Evolutionary conservation across 306 rosid species (phyloP).

Genomic region (Notholithocarpus densiflorus): DNA sequence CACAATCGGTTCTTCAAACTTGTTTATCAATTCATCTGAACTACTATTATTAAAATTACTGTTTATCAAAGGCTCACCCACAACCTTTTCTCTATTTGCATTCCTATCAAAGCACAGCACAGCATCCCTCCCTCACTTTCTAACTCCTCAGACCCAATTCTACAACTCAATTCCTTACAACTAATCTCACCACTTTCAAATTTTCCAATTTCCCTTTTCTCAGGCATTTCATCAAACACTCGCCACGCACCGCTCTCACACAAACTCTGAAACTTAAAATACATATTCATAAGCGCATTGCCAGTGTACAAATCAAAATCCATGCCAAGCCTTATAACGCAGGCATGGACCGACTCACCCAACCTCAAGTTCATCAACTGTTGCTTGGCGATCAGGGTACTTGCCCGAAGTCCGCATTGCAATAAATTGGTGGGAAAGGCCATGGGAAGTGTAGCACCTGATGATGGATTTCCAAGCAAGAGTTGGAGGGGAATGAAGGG

Average conservation of each 20-base stretch:
- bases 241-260: slow-evolving; percentile 5
- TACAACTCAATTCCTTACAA: background rate
- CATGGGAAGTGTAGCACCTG: slow-evolving; percentile 62
- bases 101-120: background rate
- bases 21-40: background rate
- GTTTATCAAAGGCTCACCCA: background rate
- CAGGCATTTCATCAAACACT: slow-evolving; percentile 37
- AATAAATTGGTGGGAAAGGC: slow-evolving; percentile 40
- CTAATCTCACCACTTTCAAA: too few relatives aligned
- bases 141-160: background rate
- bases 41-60: background rate
- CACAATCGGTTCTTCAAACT: background rate
- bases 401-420: slow-evolving; percentile 43
- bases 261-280: slow-evolving; percentile 43
- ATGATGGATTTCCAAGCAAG: slow-evolving; percentile 61
- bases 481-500: slow-evolving; percentile 46
- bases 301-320: slow-evolving; percentile 59
- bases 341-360: slow-evolving; percentile 62
- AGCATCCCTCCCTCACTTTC: background rate
- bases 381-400: slow-evolving; percentile 44
- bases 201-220: slow-evolving; percentile 1
- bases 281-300: slow-evolving; percentile 75
- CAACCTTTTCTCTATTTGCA: slow-evolving; percentile 4
- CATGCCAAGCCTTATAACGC: slow-evolving; percentile 44
- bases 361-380: slow-evolving; percentile 38